Evolutionary conservation across 139 green algal genomes (phyloP).

Genomic region (Tetraselmis striata): DNA sequence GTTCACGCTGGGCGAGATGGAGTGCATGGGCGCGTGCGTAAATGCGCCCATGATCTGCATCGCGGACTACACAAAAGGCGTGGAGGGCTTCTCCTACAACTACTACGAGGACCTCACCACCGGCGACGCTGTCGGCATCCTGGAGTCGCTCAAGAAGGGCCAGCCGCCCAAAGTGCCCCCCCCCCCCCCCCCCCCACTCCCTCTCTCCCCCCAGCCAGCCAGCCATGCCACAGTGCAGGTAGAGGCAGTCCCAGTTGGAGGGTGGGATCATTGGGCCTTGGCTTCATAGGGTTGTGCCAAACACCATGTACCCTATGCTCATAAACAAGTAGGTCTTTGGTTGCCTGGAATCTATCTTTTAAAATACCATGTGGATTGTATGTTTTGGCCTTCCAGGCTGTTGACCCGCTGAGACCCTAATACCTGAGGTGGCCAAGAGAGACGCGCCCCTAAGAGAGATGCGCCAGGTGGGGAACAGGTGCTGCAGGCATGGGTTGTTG

Average conservation of each 20-base stretch:
- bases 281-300: no score
- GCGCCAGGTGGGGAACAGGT: no score
- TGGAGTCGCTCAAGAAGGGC: conserved; percentile 72
- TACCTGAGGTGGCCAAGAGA: no score
- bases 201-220: neutral
- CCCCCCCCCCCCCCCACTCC: neutral
- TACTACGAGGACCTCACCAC: conserved; percentile 97
- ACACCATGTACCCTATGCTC: no score
- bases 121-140: conserved; percentile 59
- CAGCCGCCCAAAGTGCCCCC: conserved; percentile 45
- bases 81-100: conserved; percentile 80
- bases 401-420: no score
- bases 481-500: no score
- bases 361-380: no score
- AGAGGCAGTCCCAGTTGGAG: neutral
- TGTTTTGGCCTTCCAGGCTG: no score
- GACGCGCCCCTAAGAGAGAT: no score
- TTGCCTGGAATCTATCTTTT: no score
- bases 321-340: no score
- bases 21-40: conserved; percentile 99
- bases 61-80: conserved; percentile 74
- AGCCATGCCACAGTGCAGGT: neutral
- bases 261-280: neutral
- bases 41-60: conserved; percentile 98
- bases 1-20: conserved; percentile 98